Evolutionary conservation across 805 yeast genomes (phyloP), one percentile per base, ranked within the genome.

Genomic region (Yamadazyma ubonensis): DNA sequence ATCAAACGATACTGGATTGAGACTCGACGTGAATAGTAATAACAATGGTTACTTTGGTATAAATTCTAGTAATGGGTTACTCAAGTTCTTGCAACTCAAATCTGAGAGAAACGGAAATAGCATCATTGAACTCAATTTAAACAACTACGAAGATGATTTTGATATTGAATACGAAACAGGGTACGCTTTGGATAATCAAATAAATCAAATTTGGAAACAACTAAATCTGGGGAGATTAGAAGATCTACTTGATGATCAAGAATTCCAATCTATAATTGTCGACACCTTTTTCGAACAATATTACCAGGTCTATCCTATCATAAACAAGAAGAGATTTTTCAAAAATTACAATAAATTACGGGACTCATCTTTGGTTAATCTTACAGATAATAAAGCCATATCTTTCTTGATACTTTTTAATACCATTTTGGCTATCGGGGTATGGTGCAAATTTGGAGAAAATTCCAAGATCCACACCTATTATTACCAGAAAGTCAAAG

Each of bases 21-120:
- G 39, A 10, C 41, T 51, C 28, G 52, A 51, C 21, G 59, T 67
- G 11, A 63, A 68, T 41, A 71, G 70, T 5, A 61, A 58, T 30
- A 73, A n/a, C n/a, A n/a, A 74, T 20, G 87, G 88, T 0, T 81
- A 78, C 53, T 76, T 77, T 48, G 89, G 89, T 1, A 72, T 75
- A 9, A 83, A 80, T 6, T 79, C 88, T 3, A 70, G 78, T 43
- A 73, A 82, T 2, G 76, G 77, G 6, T 61, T 78, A 14, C 56
- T 82, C 30, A 65, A 79, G 48, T 72, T 75, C 8, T 49, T 77
- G 29, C 65, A 69, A 27, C 55, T 67, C 26, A 63, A 64, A 9
- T 45, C 54, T 9, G 62, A 60, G 14, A 48, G 50, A 15, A 46
- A 49, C 20, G 55, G 53, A 4, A 51, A 50, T 32, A 50, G 52